phyloP scores from a whole-genome alignment of 2,329 filamentous ascomycete species.

The Fusarium chaquense region DNA sequence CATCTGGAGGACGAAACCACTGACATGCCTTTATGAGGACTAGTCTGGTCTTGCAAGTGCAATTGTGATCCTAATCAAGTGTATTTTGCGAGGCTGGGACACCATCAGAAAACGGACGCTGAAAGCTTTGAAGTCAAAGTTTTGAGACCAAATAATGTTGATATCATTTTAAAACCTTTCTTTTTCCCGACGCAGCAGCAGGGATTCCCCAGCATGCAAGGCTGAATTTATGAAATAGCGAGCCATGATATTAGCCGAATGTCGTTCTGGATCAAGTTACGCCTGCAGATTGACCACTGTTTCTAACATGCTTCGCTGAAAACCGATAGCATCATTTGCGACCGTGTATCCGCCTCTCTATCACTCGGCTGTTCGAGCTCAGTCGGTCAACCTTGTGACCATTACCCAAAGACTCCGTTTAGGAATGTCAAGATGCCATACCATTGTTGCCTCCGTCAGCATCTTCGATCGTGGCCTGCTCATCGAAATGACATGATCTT shows the following conservation, averaged over 20 bases:
- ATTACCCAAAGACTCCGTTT: background rate
- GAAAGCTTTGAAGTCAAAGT: conserved; percentile 21
- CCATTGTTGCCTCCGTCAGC: background rate
- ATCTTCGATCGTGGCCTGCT: background rate
- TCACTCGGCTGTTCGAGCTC: background rate
- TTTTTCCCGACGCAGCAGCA: conserved; percentile 27
- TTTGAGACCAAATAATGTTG: conserved; percentile 11
- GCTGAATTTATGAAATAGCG: conserved; percentile 32
- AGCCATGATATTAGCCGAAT: conserved; percentile 42
- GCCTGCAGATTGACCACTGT: conserved; percentile 26
- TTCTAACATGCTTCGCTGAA: conserved; percentile 22
- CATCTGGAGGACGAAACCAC: conserved; percentile 22
- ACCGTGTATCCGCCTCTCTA: background rate
- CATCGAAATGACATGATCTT: background rate
- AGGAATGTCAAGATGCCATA: background rate
- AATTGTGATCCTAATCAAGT: conserved; percentile 41
- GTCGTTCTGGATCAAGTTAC: conserved; percentile 42
- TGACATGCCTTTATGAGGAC: conserved; percentile 29
- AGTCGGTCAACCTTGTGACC: background rate
- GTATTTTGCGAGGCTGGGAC: conserved; percentile 42
- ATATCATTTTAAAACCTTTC: conserved; percentile 32
- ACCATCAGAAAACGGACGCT: conserved; percentile 11
- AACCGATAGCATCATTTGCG: conserved; percentile 3
- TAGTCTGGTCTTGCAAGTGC: conserved; percentile 46
- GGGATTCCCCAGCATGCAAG: conserved; percentile 42